Percentiles rank a stretch among this genome's conserved stretches.
These are phyloP conservation scores for Alternaria triticina DNA, from an alignment of 2,329 filamentous ascomycete genomes.

Conservation along the genomic window DNA sequence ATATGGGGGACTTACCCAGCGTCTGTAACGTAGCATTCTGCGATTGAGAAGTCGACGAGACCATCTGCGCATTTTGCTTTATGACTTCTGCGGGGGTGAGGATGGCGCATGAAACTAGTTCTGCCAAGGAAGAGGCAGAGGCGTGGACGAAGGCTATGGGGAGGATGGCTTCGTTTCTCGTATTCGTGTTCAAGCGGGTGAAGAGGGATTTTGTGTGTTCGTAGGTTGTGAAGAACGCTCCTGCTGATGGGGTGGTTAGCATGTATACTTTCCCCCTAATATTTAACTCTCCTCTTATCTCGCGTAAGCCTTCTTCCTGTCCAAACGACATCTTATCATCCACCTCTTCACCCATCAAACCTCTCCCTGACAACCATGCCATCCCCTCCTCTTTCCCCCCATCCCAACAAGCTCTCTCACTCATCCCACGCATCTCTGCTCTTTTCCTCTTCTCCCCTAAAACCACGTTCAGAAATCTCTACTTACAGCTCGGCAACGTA, in stretches of 20 bases:
- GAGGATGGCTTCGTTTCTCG: constrained; percentile 51
- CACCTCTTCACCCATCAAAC: no score
- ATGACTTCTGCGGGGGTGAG: constrained; percentile 89
- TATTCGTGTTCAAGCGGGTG: constrained; percentile 54
- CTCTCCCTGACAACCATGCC: no score
- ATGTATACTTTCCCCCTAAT: no score
- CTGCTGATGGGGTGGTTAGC: constrained; percentile 59
- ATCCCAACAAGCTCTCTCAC: no score
- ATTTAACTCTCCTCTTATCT: no score
- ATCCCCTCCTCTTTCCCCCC: no score
- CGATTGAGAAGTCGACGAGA: constrained; percentile 50
- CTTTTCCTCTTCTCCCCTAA: neutral
- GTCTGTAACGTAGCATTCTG: constrained; percentile 62
- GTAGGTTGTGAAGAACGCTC: constrained; percentile 89
- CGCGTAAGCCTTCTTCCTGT: no score
- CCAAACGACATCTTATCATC: no score
- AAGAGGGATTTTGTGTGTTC: constrained; percentile 75
- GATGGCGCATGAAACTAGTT: constrained; percentile 84
- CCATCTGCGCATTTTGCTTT: constrained; percentile 93
- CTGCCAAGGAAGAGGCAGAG: constrained; percentile 74
- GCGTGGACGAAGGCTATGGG: constrained; percentile 76
- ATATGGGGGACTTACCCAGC: no score
- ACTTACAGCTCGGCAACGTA: constrained; percentile 80
- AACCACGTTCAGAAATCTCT: no score
- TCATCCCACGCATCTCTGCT: neutral